Base-by-base conservation (phyloP, 441 rosid species). In the Sinapis alba region DNA sequence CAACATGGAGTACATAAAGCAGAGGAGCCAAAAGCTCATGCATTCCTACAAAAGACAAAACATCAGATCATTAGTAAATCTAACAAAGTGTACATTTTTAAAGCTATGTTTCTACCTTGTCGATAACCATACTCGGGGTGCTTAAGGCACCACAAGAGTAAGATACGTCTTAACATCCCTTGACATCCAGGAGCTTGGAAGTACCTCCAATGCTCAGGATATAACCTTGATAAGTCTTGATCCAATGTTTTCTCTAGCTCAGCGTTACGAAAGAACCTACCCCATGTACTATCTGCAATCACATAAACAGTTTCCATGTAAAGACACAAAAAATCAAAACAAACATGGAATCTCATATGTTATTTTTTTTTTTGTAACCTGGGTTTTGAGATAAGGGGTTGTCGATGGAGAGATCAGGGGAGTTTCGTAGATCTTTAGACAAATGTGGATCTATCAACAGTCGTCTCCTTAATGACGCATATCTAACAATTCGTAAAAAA, bases 21-120 rank as follows among this genome's bases (percentile, higher is more conserved):
- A 96, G 68, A 30, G 98, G 99, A 18, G 99, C 99, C 87, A 96
- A 81, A 69, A 96, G 93, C 85, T 96, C 99, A 62, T 96, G 99
- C 99, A 93, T 93, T 62, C 98, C 99, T 95, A 58, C 28, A 61
- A 71, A 32, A 47, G 43, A 34, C 63, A 26, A 12, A 11, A 12
- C 3, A 41, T 13, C 50, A 13, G 50, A 41, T 41, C 47, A 41
- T 41, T 41, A 41, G 0, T 1, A 43, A n/a, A 43, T 18, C 50
- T 38, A 63, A 41, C 19, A 10, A 10, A 26, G 23, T 21, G 5
- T 24, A 15, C n/a, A 15, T n/a, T 7, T 16, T 16, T 41, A 23
- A 38, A 12, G 26, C 21, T 10, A 65, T 13, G 43, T 15, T 2
- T 15, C 12, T 50, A 51, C 99, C 99, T 88, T 95, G 99, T 79